Evolutionary conservation across 441 rosid species (phyloP), one percentile per base, ranked within the genome.

Genomic region (Pelargonium cotyledonis): DNA sequence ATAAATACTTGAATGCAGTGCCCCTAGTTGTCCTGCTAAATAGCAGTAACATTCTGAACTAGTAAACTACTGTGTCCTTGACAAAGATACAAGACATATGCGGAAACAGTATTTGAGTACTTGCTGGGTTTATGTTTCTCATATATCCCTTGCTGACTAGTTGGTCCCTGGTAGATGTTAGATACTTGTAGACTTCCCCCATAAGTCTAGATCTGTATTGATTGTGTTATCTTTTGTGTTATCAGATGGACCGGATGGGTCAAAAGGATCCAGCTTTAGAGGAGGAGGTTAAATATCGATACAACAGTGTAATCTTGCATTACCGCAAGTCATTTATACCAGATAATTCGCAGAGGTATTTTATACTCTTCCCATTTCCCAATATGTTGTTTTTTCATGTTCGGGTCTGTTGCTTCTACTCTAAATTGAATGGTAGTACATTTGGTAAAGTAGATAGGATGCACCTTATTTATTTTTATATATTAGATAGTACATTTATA

Each of bases 301-400:
- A 90, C 80, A 83, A 75, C 63, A 86, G 77, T 74, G 98, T 90
- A 72, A 90, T 95, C 65, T 49, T 79, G 76, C 93, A 95, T 81
- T 92, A 95, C 80, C 86, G 93, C 76, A 95, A 92, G 81, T 95
- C 97, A 73, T 92, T 87, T 78, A 86, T 87, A 70, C 99, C 85
- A 77, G 98, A 92, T 78, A 90, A 89, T 85, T 81, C 89, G 53
- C 98, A 92, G 80, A 86, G 98, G 99, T 92, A 74, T 43, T 58
- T 68, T 7, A 23, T 62, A 62, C 12, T 53, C 26, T 16, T 63
- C 7, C 35, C 63, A 8, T 40, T 68, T 14, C 44, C 55, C 49
- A 44, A 19, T 9, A 23, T 55, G 21, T 63, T 8, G 47, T 9
- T 67, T 51, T 51, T 46, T 23, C 58, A 6, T 29, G 66, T 71